These are phyloP conservation scores for Scedosporium boydii DNA, from an alignment of 2,329 filamentous ascomycete species.

Conservation along the genomic window DNA sequence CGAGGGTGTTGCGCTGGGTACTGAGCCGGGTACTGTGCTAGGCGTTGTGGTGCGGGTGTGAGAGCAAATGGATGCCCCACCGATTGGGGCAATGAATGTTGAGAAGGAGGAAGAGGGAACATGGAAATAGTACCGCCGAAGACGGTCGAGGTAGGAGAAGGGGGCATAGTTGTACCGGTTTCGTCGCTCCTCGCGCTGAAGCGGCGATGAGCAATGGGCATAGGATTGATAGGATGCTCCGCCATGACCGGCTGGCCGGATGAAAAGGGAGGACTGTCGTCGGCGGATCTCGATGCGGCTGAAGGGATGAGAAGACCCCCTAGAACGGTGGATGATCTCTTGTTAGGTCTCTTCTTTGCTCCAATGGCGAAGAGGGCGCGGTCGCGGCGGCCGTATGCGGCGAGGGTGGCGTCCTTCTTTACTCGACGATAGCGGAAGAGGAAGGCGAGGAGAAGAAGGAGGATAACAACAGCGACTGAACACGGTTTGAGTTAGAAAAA, in stretches of 20 bases:
- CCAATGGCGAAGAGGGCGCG: neutral
- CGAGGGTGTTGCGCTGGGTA: neutral
- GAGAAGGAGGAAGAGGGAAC: neutral
- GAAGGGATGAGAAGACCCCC: neutral
- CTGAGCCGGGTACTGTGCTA: neutral
- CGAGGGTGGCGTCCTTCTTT: neutral
- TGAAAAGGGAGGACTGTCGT: neutral
- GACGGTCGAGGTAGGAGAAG: neutral
- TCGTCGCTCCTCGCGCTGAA: neutral
- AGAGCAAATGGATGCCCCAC: neutral
- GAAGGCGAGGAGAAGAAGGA: neutral
- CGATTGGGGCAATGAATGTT: neutral
- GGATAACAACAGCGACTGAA: neutral
- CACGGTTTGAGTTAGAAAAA: neutral
- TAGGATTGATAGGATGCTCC: neutral
- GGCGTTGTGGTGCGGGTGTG: too few relatives aligned
- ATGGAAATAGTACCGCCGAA: neutral
- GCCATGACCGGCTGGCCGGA: neutral
- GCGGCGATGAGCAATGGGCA: neutral
- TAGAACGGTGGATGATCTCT: neutral
- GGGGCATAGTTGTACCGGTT: neutral
- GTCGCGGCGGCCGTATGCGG: neutral
- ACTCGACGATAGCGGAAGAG: slow-evolving; percentile 1
- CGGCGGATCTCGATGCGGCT: neutral
- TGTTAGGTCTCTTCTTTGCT: neutral